Evolutionary conservation across 495 filamentous ascomycete genomes (phyloP), one percentile per base, ranked within the genome.

Genomic region (Tuber microsphaerosporum): DNA sequence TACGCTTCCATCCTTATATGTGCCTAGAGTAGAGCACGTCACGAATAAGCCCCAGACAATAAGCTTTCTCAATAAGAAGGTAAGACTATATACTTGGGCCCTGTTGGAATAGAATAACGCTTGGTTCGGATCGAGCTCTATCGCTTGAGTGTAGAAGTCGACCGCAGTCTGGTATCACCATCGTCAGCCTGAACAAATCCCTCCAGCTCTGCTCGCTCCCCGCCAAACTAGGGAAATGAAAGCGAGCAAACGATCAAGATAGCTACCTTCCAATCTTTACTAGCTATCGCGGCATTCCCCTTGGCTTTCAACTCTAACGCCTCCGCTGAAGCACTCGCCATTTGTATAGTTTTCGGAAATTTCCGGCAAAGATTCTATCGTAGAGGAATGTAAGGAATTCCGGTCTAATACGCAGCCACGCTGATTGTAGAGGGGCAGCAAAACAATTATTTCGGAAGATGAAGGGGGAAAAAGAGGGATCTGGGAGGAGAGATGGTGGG

Each of bases 1-100:
- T 93, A 97, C 41, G 94, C 88, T 85, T 99, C 95, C 72, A 94
- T 90, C 87, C 97, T 98, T 84, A 97, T 93, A 83, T 99, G 89
- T 73, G 93, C 92, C 93, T 97, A 83, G 43, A 71, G 26, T 65
- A 26, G 22, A 74, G 10, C 43, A 46, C 51, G 37, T 65, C 69
- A 20, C 69, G 20, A 81, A 87, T 72, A 87, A 86, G 87, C 85
- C 87, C 83, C 85, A 84, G 86, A 84, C 85, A 39, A 69, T 39
- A 26, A 41, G 31, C 69, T n/a, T 26, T 26, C 69, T 14, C 16
- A 14, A 73, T n/a, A 79, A 26, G 31, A 39, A 65, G 26, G 56
- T 34, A 34, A 34, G 56, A 65, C 19, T 48, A 85, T 88, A 75
- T 83, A 97, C 94, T 88, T 97, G 94, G 51, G 96, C 94, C 81